Base-by-base conservation (phyloP, 2,329 filamentous ascomycete species). In the Phoma sp. region DNA sequence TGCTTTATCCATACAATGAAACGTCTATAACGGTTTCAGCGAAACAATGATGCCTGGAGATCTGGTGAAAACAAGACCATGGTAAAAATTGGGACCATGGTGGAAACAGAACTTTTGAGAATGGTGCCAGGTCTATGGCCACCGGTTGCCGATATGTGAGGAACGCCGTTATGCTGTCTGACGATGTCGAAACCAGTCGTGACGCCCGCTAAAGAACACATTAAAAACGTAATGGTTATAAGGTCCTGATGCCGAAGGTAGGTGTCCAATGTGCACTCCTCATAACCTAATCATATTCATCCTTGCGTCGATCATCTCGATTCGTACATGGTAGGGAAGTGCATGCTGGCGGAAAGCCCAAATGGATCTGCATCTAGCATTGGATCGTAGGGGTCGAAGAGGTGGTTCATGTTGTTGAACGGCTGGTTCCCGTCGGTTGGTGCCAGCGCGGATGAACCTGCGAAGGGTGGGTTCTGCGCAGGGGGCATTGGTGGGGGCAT, bases 351-450 rank as follows among this genome's bases (percentile, higher is more conserved):
- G 55, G 90, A 93, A 47, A 97, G 81, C 10, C 93, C 93, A 68
- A 97, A 98, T 0, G 93, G 93, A 75, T 97, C 93, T 75, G 92
- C 91, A 71, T 97, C 93, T 43, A 96, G 80, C 77, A 92, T 90
- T 14, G 92, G 89, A 68, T 97, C 93, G 70, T 91, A 96, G 11
- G 86, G 82, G 62, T 88, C 86, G 67, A 89, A 83, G 33, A 86
- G 79, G 48, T 80, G 77, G 58, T 78, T 82, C 67, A 77, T 75
- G 66, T 77, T 74, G 47, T 77, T 75, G 63, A 79, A 82, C 9
- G 69, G 66, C 45, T 70, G 67, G 35, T 62, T 62, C 11, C 67
- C 68, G 29, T 73, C 72, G 57, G 67, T 69, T 27, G 69, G 64
- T 32, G 69, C 65, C 53, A 75, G 59, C 14, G 72, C 55, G 37